Evolutionary conservation across 1,284 basidiomycete species (phyloP), one percentile per base, ranked within the genome.

Genomic region (Ustilago loliicola): DNA sequence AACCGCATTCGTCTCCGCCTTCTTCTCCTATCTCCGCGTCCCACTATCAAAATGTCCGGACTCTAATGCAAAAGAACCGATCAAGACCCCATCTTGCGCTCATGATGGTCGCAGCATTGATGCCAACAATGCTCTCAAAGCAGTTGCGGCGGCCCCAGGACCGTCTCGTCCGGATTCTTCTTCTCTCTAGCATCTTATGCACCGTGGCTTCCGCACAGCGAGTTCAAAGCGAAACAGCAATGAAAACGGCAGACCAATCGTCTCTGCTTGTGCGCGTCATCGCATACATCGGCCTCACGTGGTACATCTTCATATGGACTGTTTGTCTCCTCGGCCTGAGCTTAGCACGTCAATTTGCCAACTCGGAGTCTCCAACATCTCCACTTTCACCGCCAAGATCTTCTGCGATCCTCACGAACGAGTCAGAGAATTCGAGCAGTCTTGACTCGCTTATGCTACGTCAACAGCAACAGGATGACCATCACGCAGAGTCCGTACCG

Each of bases 241-340:
- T 27, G 34, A 23, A 21, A 23, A 5, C 36, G n/a, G 30, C 23
- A n/a, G 30, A 51, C 19, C 29, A 32, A 2, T n/a, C 45, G 7
- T 58, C 54, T 7, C 36, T 34, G 21, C 15, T 51, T 11, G 19
- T 54, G 4, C 42, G 52, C 1, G 34, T 50, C 1, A 21, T 71
- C 5, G 72, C 72, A 1, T 53, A 62, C 13, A 40, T 72, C 5
- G 66, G 59, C 34, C 80, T 93, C 21, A 87, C 88, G 17, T 94
- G 94, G 91, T 98, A 94, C 85, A 68, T 87, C 4, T 84, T 89
- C 34, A 85, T 97, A 53, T 96, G 93, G 93, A 87, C 88, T 7
- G 85, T 98, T 30, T 91, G 92, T 42, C 85, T 95, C 0, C 82
- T 96, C 13, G 96, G 95, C 7, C 93, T 93, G 80, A 84, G 89